Evolutionary conservation across 176 grass and related monocot genomes (phyloP).

Genomic region (Phoenix dactylifera): DNA sequence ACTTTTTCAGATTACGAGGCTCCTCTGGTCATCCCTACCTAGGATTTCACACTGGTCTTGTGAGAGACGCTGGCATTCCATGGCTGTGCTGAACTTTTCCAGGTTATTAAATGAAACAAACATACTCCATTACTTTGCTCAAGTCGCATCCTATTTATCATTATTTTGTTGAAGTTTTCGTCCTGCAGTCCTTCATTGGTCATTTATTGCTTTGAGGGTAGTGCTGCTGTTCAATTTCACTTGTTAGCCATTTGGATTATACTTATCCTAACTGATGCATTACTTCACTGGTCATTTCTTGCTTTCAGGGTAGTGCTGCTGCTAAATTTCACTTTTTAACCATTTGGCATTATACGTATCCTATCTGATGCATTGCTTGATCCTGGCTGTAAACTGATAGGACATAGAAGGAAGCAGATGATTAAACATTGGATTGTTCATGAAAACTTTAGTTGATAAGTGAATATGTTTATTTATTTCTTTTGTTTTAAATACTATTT

Average conservation of each 20-base stretch:
- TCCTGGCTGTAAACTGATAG: constrained; percentile 68
- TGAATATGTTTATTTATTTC: constrained; percentile 24
- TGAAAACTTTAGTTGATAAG: constrained; percentile 39
- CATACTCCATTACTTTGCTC: background rate
- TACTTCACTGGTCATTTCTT: no score
- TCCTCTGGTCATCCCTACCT: constrained; percentile 64
- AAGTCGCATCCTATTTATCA: no score
- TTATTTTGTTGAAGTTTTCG: no score
- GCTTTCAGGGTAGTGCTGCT: no score
- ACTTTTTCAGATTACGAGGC: constrained; percentile 34
- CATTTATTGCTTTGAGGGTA: no score
- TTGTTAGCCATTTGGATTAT: background rate
- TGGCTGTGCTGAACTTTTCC: constrained; percentile 94
- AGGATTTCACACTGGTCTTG: constrained; percentile 65
- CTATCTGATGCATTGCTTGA: constrained; percentile 30
- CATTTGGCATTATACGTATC: background rate
- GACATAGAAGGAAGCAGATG: constrained; percentile 86
- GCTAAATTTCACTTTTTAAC: no score
- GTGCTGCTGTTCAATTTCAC: no score
- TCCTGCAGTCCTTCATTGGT: no score
- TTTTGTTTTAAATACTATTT: no score
- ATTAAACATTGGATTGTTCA: constrained; percentile 64
- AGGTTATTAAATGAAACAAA: constrained; percentile 39
- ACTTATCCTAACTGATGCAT: constrained; percentile 15
- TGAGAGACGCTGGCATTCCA: constrained; percentile 97